Percentiles rank a stretch among this genome's conserved stretches.
phyloP scores from a whole-genome alignment of 768 basidiomycete species.

The Rossbeevera mucosa region DNA sequence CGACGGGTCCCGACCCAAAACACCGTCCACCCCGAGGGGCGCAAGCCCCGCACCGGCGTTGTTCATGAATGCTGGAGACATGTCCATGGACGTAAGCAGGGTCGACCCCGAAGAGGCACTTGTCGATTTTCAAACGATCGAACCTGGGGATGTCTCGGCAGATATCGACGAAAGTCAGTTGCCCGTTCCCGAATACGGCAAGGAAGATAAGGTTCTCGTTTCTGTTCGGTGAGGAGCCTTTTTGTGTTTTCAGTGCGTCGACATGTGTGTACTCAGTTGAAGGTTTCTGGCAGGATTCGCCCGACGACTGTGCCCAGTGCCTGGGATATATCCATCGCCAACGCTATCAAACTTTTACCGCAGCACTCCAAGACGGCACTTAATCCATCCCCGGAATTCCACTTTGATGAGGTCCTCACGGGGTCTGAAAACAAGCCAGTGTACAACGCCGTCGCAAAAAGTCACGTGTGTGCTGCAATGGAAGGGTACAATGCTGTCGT shows the following conservation, averaged over 20 bases:
- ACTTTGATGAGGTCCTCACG: conserved; percentile 72
- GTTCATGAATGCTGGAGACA: conserved; percentile 48
- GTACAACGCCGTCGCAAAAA: conserved; percentile 69
- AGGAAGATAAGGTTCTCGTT: conserved; percentile 82
- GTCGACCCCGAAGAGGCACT: conserved; percentile 73
- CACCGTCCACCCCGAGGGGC: conserved; percentile 50
- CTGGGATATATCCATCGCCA: conserved; percentile 48
- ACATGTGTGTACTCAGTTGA: conserved; percentile 1
- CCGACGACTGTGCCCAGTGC: conserved; percentile 49
- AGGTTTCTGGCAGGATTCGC: conserved; percentile 48
- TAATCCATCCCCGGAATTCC: conserved; percentile 46
- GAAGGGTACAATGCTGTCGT: conserved; percentile 95
- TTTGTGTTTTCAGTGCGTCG: neutral
- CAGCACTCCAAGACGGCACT: conserved; percentile 46
- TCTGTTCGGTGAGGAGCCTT: conserved; percentile 58
- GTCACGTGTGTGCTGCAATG: conserved; percentile 89
- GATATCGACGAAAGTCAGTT: conserved; percentile 59
- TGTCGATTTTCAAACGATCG: conserved; percentile 71
- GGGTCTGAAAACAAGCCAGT: conserved; percentile 77
- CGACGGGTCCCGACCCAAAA: conserved; percentile 43
- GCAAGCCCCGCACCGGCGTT: conserved; percentile 42
- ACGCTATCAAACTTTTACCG: conserved; percentile 59
- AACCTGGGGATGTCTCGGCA: conserved; percentile 61
- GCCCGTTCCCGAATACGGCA: conserved; percentile 51
- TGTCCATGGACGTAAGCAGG: conserved; percentile 65